A percentile compares a stretch with the other conserved stretches of the same genome.
phyloP scores from a whole-genome alignment of 768 basidiomycete genomes.

The Phaeotremella skinneri region DNA sequence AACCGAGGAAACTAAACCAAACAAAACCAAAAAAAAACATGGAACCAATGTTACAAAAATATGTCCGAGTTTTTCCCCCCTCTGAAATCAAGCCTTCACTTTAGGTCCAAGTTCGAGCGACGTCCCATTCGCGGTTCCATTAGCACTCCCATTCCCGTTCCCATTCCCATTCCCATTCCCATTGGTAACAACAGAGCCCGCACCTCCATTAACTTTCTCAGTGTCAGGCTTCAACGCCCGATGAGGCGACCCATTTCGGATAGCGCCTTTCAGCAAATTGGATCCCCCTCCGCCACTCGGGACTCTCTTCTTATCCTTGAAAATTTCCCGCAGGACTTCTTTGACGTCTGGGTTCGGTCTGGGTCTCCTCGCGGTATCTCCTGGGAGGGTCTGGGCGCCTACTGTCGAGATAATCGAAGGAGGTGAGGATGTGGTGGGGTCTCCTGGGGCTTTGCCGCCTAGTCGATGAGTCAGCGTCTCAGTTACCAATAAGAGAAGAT shows the following conservation, averaged over 20 bases:
- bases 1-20: too few species aligned
- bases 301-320: slow-evolving; percentile 39
- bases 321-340: slow-evolving; percentile 49
- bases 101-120: neutral
- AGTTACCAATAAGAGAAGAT: neutral
- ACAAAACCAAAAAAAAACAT: too few species aligned
- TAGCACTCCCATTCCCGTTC: neutral
- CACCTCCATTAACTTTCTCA: neutral
- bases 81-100: neutral
- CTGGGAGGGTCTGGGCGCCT: slow-evolving; percentile 4
- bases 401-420: slow-evolving; percentile 25
- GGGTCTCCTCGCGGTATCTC: neutral
- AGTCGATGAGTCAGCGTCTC: neutral
- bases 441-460: slow-evolving; percentile 12
- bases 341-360: slow-evolving; percentile 23
- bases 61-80: too few species aligned
- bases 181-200: too few species aligned
- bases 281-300: neutral
- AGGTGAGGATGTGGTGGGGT: slow-evolving; percentile 19
- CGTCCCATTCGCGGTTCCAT: neutral
- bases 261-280: too few species aligned
- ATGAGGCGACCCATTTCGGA: too few species aligned
- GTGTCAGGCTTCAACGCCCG: neutral
- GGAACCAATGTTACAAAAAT: too few species aligned
- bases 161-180: neutral